Percentiles rank a stretch among this genome's conserved stretches.
Evolutionary conservation across 176 grass and related monocot genomes (phyloP).

Genomic region (Aechmea fasciata): DNA sequence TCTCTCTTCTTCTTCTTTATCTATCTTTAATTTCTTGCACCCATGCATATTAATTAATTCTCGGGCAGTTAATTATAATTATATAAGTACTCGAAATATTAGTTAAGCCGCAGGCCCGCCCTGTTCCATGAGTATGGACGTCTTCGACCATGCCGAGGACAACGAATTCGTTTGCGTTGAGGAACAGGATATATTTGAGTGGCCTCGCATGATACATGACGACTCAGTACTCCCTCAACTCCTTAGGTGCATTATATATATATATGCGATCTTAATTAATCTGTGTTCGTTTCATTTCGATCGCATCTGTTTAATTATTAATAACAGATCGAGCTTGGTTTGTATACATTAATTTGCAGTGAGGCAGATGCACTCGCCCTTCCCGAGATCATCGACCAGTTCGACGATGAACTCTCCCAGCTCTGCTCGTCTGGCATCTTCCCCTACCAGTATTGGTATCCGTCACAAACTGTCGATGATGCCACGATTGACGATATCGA

Average conservation of each 20-base stretch:
- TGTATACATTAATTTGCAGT: slow-evolving; percentile 17
- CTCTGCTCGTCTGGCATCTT: not conserved
- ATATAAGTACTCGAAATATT: slow-evolving; percentile 12
- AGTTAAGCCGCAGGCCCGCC: not conserved
- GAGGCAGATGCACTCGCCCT: not conserved
- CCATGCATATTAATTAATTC: slow-evolving; percentile 20
- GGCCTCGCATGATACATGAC: slow-evolving; percentile 1
- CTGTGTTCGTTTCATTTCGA: not conserved
- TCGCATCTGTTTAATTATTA: not conserved
- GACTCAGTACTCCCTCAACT: slow-evolving; percentile 8
- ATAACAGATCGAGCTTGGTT: not conserved
- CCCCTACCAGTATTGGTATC: not conserved
- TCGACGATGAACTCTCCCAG: not conserved
- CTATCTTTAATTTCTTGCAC: no score
- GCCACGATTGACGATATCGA: not conserved
- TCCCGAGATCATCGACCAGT: slow-evolving; percentile 2
- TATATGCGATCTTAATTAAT: not conserved
- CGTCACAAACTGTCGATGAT: not conserved
- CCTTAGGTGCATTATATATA: not conserved
- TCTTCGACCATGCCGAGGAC: not conserved
- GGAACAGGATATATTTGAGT: slow-evolving; percentile 7
- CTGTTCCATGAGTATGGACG: slow-evolving; percentile 10
- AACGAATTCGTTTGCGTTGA: slow-evolving; percentile 2
- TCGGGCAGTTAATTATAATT: slow-evolving; percentile 15
- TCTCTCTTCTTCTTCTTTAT: not conserved